Evolutionary conservation across 768 basidiomycete genomes (phyloP).

Genomic region (Fomitopsis pulvina): DNA sequence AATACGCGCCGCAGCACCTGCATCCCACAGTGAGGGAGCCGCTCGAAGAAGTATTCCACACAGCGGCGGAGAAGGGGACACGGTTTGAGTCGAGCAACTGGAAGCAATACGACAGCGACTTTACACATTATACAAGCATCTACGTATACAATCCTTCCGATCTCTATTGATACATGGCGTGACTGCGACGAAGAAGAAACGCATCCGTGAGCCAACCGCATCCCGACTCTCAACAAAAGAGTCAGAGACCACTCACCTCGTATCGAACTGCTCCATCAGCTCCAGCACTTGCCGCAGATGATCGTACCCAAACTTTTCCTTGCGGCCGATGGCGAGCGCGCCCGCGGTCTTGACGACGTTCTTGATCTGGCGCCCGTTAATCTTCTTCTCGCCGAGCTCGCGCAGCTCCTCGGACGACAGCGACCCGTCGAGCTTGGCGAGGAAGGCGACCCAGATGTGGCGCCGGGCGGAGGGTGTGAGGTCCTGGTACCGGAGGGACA

Average conservation of each 20-base stretch:
- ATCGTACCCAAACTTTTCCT: slow-evolving; percentile 37
- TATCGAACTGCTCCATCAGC: slow-evolving; percentile 52
- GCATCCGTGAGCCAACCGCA: no score
- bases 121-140: no score
- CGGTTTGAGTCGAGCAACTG: no score
- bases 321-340: slow-evolving; percentile 45
- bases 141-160: no score
- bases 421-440: slow-evolving; percentile 30
- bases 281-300: slow-evolving; percentile 55
- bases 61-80: no score
- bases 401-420: slow-evolving; percentile 38
- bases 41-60: no score
- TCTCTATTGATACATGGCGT: no score
- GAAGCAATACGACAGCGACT: no score
- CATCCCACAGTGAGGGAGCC: no score
- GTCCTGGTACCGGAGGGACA: slow-evolving; percentile 52
- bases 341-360: slow-evolving; percentile 62
- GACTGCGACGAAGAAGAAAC: no score
- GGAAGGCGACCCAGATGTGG: slow-evolving; percentile 62
- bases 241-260: slow-evolving; percentile 16
- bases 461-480: slow-evolving; percentile 44
- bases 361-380: slow-evolving; percentile 67
- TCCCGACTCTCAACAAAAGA: no score
- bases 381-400: slow-evolving; percentile 40
- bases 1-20: no score